These are phyloP conservation scores for Podaxis sp. DNA, from an alignment of 768 basidiomycete species.

Conservation along the genomic window DNA sequence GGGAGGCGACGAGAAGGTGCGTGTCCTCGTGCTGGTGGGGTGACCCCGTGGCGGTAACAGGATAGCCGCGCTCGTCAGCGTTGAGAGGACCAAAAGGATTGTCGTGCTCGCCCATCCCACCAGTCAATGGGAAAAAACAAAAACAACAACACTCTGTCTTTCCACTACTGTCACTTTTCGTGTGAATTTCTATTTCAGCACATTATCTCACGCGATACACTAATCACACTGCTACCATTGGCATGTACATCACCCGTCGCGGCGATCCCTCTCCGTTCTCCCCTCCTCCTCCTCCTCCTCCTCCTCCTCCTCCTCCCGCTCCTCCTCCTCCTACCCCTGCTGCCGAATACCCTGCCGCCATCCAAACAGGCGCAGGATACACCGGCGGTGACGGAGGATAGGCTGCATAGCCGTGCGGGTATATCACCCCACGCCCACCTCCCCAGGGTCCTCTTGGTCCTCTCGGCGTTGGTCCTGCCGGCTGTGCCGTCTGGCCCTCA, in stretches of 20 bases:
- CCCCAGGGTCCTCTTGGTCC: background rate
- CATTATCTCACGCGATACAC: background rate
- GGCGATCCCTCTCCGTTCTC: background rate
- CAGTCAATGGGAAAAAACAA: background rate
- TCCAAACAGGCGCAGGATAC: background rate
- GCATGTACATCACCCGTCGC: conserved; percentile 4
- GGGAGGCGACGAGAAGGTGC: conserved; percentile 14
- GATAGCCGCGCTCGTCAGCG: background rate
- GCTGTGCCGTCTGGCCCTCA: background rate
- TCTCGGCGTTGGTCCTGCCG: background rate
- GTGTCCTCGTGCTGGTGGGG: conserved; percentile 11
- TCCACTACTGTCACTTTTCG: background rate
- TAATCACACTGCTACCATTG: background rate
- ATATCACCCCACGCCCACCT: background rate
- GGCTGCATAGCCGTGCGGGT: conserved; percentile 3
- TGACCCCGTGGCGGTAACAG: background rate
- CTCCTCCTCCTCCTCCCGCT: too few relatives aligned
- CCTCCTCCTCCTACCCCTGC: background rate
- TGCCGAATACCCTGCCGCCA: background rate
- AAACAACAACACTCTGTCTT: background rate
- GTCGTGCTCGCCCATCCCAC: background rate
- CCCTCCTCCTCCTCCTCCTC: background rate
- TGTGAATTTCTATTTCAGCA: background rate
- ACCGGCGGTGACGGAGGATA: background rate
- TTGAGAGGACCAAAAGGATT: background rate